Conservation (phyloP, 2,329 filamentous ascomycete genomes). For the Fusarium buxicola region DNA sequence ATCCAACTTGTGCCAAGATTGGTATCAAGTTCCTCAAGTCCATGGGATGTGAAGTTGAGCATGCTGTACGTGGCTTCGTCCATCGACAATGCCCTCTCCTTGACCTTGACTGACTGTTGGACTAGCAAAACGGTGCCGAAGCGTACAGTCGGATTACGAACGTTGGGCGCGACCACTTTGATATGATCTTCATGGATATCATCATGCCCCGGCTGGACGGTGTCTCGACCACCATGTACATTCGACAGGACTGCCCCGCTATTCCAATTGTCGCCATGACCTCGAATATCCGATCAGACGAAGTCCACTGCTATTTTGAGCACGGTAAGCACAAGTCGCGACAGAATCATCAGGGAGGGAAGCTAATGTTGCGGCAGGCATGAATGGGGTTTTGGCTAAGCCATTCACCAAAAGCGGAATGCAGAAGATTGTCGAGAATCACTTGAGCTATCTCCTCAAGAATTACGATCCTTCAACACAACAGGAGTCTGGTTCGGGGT, state of each 20-base stretch:
- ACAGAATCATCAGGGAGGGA: neutral
- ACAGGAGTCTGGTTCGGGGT: conserved; percentile 52
- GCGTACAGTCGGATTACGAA: conserved; percentile 85
- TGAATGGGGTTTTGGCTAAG: conserved; percentile 97
- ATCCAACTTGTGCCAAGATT: conserved; percentile 74
- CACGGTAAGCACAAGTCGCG: conserved; percentile 74
- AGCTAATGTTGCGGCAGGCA: conserved; percentile 67
- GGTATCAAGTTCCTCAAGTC: conserved; percentile 74
- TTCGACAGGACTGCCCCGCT: conserved; percentile 84
- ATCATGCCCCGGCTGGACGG: conserved; percentile 98
- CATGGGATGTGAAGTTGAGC: conserved; percentile 75
- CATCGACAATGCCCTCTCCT: neutral
- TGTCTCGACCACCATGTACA: conserved; percentile 92
- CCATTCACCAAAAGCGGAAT: conserved; percentile 93
- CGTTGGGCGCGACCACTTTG: conserved; percentile 62
- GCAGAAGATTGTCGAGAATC: conserved; percentile 87
- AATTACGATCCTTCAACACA: conserved; percentile 61
- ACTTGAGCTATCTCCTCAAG: conserved; percentile 86
- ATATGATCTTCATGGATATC: conserved; percentile 88
- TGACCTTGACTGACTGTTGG: conserved; percentile 24
- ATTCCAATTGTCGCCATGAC: conserved; percentile 98
- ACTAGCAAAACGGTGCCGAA: conserved; percentile 79
- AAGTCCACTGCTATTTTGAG: conserved; percentile 97
- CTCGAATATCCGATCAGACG: conserved; percentile 95
- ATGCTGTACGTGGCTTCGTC: conserved; percentile 64